Conservation (phyloP, 2,329 filamentous ascomycete genomes). For the Botrytis galanthina region DNA sequence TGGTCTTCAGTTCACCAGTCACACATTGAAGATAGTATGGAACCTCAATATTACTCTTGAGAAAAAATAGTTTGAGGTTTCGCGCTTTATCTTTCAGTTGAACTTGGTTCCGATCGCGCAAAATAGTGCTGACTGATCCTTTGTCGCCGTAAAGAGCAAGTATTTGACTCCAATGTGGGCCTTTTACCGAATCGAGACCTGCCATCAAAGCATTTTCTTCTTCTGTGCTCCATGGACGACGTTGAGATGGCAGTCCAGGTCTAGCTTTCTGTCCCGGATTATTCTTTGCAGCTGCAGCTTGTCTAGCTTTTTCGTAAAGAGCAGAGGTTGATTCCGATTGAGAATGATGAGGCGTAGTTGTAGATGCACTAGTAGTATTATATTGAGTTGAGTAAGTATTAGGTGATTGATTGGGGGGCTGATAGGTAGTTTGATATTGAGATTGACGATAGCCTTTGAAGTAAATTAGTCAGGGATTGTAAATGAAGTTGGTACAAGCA, state of each 20-base stretch:
- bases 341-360: slow-evolving; percentile 35
- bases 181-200: slow-evolving; percentile 83
- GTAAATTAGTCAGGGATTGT: background rate
- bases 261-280: slow-evolving; percentile 50
- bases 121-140: slow-evolving; percentile 75
- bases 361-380: slow-evolving; percentile 13
- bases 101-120: slow-evolving; percentile 87
- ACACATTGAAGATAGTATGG: slow-evolving; percentile 84
- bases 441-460: slow-evolving; percentile 14
- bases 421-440: slow-evolving; percentile 31
- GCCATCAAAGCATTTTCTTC: slow-evolving; percentile 90
- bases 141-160: slow-evolving; percentile 77
- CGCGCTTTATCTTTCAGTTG: slow-evolving; percentile 90
- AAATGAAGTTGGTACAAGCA: background rate
- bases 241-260: slow-evolving; percentile 52
- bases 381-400: slow-evolving; percentile 19
- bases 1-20: slow-evolving; percentile 84
- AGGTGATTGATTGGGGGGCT: slow-evolving; percentile 19
- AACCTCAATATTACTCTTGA: slow-evolving; percentile 89
- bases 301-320: slow-evolving; percentile 55
- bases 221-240: slow-evolving; percentile 82
- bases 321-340: slow-evolving; percentile 51
- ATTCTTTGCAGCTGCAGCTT: slow-evolving; percentile 54
- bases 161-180: slow-evolving; percentile 92
- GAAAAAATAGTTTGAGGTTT: slow-evolving; percentile 86